Evolutionary conservation across 1,284 basidiomycete genomes (phyloP).

Genomic region (Melampsora larici-populina): DNA sequence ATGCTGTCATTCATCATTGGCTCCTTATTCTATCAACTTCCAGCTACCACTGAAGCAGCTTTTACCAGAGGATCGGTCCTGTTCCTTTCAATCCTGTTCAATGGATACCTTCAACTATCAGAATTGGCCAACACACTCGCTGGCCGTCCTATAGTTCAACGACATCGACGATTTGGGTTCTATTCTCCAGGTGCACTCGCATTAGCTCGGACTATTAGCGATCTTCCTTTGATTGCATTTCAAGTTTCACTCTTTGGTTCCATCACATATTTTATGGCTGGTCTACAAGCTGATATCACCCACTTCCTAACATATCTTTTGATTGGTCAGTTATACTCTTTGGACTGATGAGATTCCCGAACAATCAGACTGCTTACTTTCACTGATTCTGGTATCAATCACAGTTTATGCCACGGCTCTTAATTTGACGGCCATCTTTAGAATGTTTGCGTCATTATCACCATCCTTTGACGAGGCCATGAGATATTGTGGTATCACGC

Average conservation of each 20-base stretch:
- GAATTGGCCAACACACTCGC: constrained; percentile 48
- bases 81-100: constrained; percentile 48
- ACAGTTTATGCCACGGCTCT: constrained; percentile 47
- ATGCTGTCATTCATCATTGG: constrained; percentile 48
- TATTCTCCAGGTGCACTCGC: constrained; percentile 49
- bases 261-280: constrained; percentile 50
- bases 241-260: constrained; percentile 49
- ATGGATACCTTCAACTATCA: constrained; percentile 49
- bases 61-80: constrained; percentile 49
- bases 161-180: constrained; percentile 50
- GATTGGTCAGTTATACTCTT: constrained; percentile 20
- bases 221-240: constrained; percentile 49
- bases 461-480: constrained; percentile 51
- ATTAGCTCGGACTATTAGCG: constrained; percentile 48
- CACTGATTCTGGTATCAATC: constrained; percentile 47
- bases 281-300: constrained; percentile 46
- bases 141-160: constrained; percentile 48
- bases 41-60: constrained; percentile 45
- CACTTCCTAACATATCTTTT: constrained; percentile 34
- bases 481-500: constrained; percentile 49
- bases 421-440: constrained; percentile 49
- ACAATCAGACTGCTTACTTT: constrained; percentile 44
- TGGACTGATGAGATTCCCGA: constrained; percentile 8
- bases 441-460: constrained; percentile 49
- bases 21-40: constrained; percentile 48